phyloP scores from a whole-genome alignment of 1,139 yeast genomes.

The Yarrowia galli region DNA sequence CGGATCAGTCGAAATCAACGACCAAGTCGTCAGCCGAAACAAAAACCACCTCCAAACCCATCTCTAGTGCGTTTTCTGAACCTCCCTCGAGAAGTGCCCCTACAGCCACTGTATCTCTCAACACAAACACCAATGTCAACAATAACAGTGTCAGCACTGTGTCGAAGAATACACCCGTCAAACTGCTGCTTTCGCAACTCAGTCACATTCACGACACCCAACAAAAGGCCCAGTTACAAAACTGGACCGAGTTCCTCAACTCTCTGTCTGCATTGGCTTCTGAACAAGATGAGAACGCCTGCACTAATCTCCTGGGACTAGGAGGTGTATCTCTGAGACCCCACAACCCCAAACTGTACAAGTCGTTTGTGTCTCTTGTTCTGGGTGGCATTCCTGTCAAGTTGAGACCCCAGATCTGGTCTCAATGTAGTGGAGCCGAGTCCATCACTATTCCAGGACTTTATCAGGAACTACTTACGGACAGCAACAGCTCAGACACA shows the following conservation, averaged over 20 bases:
- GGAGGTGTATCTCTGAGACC: slow-evolving; percentile 5
- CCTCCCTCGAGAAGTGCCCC: slow-evolving; percentile 17
- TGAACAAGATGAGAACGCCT: slow-evolving; percentile 31
- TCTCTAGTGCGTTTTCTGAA: slow-evolving; percentile 7
- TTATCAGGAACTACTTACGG: slow-evolving; percentile 51
- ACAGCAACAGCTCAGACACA: slow-evolving; percentile 38
- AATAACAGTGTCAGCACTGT: neutral
- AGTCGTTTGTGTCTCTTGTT: slow-evolving; percentile 54
- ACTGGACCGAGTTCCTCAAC: slow-evolving; percentile 52
- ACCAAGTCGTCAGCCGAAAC: neutral
- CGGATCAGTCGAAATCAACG: neutral
- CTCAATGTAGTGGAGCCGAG: slow-evolving; percentile 62
- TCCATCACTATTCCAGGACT: slow-evolving; percentile 59
- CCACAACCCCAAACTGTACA: slow-evolving; percentile 39
- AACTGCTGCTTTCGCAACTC: slow-evolving; percentile 48
- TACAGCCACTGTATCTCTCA: slow-evolving; percentile 21
- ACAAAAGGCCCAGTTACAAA: slow-evolving; percentile 48
- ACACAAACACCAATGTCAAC: neutral
- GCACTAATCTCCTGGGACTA: slow-evolving; percentile 9
- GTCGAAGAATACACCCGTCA: neutral
- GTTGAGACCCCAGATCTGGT: slow-evolving; percentile 61
- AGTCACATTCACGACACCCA: slow-evolving; percentile 49
- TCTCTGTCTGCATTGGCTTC: slow-evolving; percentile 42
- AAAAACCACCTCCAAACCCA: slow-evolving; percentile 1
- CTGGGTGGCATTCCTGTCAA: slow-evolving; percentile 59